These are phyloP conservation scores for Maudiozyma saulgeensis DNA, from an alignment of 805 yeast species.

Conservation along the genomic window DNA sequence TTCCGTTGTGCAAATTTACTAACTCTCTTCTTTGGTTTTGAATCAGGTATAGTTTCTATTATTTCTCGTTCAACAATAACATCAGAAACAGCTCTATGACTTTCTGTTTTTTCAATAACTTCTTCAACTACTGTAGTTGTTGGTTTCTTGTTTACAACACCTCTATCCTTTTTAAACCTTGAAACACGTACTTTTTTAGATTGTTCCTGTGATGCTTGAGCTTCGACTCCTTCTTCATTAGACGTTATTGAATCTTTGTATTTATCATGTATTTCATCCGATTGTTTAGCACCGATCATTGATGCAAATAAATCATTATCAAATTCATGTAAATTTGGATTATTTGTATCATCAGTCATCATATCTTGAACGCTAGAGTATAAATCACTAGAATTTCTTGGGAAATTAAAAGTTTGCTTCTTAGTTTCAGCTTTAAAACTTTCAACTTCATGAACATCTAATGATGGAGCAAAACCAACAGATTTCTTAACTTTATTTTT, in stretches of 20 bases:
- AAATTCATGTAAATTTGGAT: conserved; percentile 17
- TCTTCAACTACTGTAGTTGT: background rate
- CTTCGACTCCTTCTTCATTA: conserved; percentile 1
- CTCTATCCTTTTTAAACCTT: conserved; percentile 24
- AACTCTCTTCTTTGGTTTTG: background rate
- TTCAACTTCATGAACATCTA: conserved; percentile 28
- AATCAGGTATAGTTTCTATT: background rate
- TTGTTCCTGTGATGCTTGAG: conserved; percentile 2
- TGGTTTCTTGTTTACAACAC: background rate
- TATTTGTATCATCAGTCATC: conserved; percentile 8
- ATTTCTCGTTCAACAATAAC: background rate
- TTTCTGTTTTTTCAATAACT: background rate
- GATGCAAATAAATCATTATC: conserved; percentile 27
- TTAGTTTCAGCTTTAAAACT: conserved; percentile 25
- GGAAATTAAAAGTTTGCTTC: conserved; percentile 19
- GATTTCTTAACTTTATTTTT: conserved; percentile 15
- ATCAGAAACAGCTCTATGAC: background rate
- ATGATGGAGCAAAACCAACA: conserved; percentile 27
- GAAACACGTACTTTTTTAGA: conserved; percentile 17
- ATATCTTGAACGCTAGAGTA: conserved; percentile 4
- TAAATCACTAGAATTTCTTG: conserved; percentile 1
- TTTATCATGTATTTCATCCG: conserved; percentile 25
- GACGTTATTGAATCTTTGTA: conserved; percentile 11
- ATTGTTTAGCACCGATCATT: conserved; percentile 24
- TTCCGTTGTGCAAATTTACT: background rate